These are phyloP conservation scores for Melanomma pulvis-pyrius DNA, from an alignment of 495 filamentous ascomycete species.

Conservation along the genomic window DNA sequence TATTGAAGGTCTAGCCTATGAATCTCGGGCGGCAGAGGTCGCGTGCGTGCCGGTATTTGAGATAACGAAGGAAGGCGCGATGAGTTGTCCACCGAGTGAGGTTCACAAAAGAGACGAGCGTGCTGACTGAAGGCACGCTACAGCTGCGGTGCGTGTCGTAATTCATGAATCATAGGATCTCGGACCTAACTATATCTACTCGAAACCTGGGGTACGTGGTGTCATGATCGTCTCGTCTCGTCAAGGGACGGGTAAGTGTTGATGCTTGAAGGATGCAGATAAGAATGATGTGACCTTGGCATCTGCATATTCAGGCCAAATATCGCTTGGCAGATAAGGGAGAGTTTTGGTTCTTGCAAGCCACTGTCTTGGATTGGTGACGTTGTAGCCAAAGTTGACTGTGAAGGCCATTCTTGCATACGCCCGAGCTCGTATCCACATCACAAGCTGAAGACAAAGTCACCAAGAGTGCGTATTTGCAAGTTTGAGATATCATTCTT, in stretches of 20 bases:
- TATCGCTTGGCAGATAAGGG: conserved; percentile 16
- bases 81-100: background rate
- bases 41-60: too few species aligned
- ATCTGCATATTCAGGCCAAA: background rate
- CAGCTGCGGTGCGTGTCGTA: too few species aligned
- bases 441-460: background rate
- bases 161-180: background rate
- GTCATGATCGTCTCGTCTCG: conserved; percentile 1
- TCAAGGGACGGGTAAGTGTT: too few species aligned
- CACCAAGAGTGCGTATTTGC: background rate
- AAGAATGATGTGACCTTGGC: background rate
- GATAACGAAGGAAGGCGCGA: background rate
- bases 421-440: background rate
- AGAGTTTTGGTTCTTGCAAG: conserved; percentile 8
- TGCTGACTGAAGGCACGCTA: too few species aligned
- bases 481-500: conserved; percentile 11
- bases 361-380: background rate
- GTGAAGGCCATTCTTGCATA: background rate
- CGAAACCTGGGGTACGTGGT: background rate
- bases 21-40: too few species aligned
- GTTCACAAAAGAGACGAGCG: background rate
- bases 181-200: background rate
- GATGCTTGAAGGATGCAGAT: background rate
- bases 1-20: too few species aligned
- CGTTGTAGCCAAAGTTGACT: background rate